phyloP scores from a whole-genome alignment of 805 yeast genomes.

The Saccharomycopsis babjevae region DNA sequence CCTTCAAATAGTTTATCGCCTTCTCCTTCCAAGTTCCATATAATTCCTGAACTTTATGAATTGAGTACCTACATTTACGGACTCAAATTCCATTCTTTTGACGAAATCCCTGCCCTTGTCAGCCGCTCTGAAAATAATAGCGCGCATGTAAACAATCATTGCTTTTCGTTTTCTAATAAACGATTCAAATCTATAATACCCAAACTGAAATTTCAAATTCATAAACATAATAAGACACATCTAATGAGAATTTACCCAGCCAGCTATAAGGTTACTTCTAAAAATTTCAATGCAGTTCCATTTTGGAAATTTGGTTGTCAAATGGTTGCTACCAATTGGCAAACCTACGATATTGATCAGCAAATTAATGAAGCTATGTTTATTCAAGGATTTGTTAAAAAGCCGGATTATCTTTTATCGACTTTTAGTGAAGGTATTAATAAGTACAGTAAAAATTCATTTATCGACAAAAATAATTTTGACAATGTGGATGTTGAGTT shows the following conservation, averaged over 20 bases:
- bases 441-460: conserved; percentile 15
- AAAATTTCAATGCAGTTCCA: conserved; percentile 68
- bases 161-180: conserved; percentile 81
- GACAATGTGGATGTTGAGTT: conserved; percentile 18
- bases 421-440: conserved; percentile 19
- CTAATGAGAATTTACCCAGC: conserved; percentile 86
- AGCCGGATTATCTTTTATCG: conserved; percentile 41
- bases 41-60: conserved; percentile 38
- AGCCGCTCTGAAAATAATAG: conserved; percentile 42
- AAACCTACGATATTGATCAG: conserved; percentile 80
- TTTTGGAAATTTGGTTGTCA: conserved; percentile 87
- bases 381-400: conserved; percentile 62
- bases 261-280: conserved; percentile 60
- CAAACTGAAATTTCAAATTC: conserved; percentile 38
- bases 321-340: conserved; percentile 97
- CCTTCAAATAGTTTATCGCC: neutral
- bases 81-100: conserved; percentile 62
- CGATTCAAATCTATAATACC: conserved; percentile 51
- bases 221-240: conserved; percentile 67
- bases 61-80: conserved; percentile 72
- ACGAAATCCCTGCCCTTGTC: neutral
- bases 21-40: conserved; percentile 18
- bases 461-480: conserved; percentile 2
- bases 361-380: conserved; percentile 82
- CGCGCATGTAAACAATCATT: conserved; percentile 69